Evolutionary conservation across 768 basidiomycete genomes (phyloP), one percentile per base, ranked within the genome.

Genomic region (Serendipita sp.): DNA sequence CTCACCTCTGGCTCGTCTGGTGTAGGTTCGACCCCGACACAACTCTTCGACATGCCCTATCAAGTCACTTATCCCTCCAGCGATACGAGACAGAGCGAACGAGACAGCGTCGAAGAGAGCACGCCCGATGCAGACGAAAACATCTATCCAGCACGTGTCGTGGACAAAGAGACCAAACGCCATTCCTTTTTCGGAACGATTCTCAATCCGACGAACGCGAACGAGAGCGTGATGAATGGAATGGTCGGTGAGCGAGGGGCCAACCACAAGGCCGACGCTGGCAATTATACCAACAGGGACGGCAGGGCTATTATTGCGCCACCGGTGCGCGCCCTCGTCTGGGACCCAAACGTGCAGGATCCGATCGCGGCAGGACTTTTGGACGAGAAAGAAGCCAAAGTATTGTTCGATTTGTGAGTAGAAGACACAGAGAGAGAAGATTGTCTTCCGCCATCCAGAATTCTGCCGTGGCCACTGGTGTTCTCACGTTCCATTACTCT

Each of bases 171-270:
- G 75, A 83, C 81, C 69, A 77, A 81, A 69, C 78, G 83, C 63
- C 84, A 88, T 68, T 85, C 86, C 1, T 92, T 89, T 77, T 90
- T 92, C 73, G 78, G 85, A 68, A 90, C 87, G 11, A 87, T 92
- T 66, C 82, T 92, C 68, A 88, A 88, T 71, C 85, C 88, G 15
- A 13, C 68, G 30, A 58, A 65, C 44, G 11, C 37, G 11, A 56
- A 38, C 38, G 28, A n/a, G 35, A 18, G 37, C 35, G 18, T 15
- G 11, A 58, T 7, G 16, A 16, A 32, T 32, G 45, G 45, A 13
- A 37, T 41, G 46, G 45, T 28, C 28, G 53, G 63, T 24, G 44
- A 47, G n/a, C 24, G 41, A 24, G 60, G 60, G 15, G 60, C 11
- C n/a, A 4, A 44, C 41, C 11, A 15, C 16, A 45, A 44, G 41